These are phyloP conservation scores for Aspergillus quadricinctus DNA, from an alignment of 2,329 filamentous ascomycete species.

Conservation along the genomic window DNA sequence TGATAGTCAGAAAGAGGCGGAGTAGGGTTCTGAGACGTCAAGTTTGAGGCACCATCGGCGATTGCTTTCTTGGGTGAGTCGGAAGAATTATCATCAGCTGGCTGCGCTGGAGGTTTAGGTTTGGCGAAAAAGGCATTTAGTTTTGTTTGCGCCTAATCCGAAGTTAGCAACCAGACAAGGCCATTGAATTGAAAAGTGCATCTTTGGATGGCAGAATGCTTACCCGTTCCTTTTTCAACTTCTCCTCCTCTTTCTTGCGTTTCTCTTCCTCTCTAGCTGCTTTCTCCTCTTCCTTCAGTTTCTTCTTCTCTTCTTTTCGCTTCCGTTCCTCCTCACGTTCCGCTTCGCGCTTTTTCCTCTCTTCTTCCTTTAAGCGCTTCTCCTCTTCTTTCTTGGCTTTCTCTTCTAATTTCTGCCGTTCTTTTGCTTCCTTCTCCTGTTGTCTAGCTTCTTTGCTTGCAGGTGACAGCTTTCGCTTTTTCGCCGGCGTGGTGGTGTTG, in stretches of 20 bases:
- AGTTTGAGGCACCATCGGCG: slow-evolving; percentile 6
- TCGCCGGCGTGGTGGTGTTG: slow-evolving; percentile 14
- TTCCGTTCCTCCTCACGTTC: slow-evolving; percentile 44
- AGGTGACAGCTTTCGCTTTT: slow-evolving; percentile 12
- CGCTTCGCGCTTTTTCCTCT: slow-evolving; percentile 43
- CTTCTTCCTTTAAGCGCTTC: slow-evolving; percentile 44
- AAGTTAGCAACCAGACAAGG: slow-evolving; percentile 20
- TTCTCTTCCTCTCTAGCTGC: slow-evolving; percentile 41
- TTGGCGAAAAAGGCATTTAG: slow-evolving; percentile 49
- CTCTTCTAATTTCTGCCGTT: slow-evolving; percentile 22
- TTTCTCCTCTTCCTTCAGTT: slow-evolving; percentile 39
- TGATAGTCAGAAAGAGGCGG: slow-evolving; percentile 54
- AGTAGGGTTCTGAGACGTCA: slow-evolving; percentile 17
- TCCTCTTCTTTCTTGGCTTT: slow-evolving; percentile 29
- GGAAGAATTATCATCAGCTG: slow-evolving; percentile 19
- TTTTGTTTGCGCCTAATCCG: slow-evolving; percentile 44
- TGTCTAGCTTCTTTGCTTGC: slow-evolving; percentile 22
- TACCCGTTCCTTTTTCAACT: slow-evolving; percentile 42
- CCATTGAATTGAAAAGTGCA: slow-evolving; percentile 9
- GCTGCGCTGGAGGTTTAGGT: slow-evolving; percentile 29
- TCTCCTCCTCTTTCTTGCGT: slow-evolving; percentile 33
- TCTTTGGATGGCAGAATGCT: slow-evolving; percentile 18
- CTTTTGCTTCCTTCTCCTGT: slow-evolving; percentile 17
- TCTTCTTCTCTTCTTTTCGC: slow-evolving; percentile 43
- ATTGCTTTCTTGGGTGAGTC: slow-evolving; percentile 25